Conservation (phyloP, 345 rosid genomes). For the Camelina laxa region DNA sequence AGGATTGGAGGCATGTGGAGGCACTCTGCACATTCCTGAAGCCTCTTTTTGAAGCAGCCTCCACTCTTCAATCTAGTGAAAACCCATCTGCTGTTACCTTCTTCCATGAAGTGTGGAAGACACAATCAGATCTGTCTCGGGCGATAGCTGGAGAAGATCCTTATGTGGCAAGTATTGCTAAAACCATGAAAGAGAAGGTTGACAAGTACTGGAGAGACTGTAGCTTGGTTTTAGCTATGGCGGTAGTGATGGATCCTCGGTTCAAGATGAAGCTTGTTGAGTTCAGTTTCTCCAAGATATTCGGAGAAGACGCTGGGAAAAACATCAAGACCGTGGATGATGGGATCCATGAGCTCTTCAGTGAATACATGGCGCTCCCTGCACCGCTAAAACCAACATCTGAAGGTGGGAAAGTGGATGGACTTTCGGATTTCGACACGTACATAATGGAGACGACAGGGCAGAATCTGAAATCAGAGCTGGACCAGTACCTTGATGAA, state of each 20-base stretch:
- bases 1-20: slow-evolving; percentile 79
- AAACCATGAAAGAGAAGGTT: slow-evolving; percentile 69
- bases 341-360: slow-evolving; percentile 82
- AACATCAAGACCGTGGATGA: slow-evolving; percentile 76
- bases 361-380: slow-evolving; percentile 75
- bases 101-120: slow-evolving; percentile 91
- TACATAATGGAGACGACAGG: slow-evolving; percentile 55
- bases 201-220: slow-evolving; percentile 79
- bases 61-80: slow-evolving; percentile 53
- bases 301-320: slow-evolving; percentile 70
- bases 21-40: slow-evolving; percentile 68
- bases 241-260: slow-evolving; percentile 97
- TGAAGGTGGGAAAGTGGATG: slow-evolving; percentile 67
- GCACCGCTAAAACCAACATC: slow-evolving; percentile 66
- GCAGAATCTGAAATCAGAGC: slow-evolving; percentile 75
- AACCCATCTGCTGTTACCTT: slow-evolving; percentile 62
- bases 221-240: slow-evolving; percentile 81
- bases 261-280: slow-evolving; percentile 96
- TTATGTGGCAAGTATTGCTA: slow-evolving; percentile 52
- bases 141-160: slow-evolving; percentile 64
- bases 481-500: slow-evolving; percentile 90
- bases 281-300: slow-evolving; percentile 87
- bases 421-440: slow-evolving; percentile 77
- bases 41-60: slow-evolving; percentile 77
- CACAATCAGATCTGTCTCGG: slow-evolving; percentile 72